Base-by-base conservation (phyloP, 345 rosid species). In the Camelina neglecta region DNA sequence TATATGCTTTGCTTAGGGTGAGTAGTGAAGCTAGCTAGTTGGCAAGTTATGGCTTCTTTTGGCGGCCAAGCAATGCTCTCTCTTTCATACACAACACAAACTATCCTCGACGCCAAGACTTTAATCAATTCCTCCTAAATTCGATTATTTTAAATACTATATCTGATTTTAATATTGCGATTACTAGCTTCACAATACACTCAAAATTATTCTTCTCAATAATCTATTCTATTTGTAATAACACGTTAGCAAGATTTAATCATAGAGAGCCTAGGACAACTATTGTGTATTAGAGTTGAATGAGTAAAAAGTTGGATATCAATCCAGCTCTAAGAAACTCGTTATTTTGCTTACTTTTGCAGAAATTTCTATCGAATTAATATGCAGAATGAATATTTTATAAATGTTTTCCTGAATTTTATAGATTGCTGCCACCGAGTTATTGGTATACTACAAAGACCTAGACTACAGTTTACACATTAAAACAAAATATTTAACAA, bases 11-110 rank as follows among this genome's bases (percentile, higher is more conserved):
- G 81, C 81, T 78, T 78, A 44, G 54, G 73, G n/a, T 60, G 78
- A 73, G 81, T 67, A 78, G 74, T 60, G 77, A 78, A 78, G 81
- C 77, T 72, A 78, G 73, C 81, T 78, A 72, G 81, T 78, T 78
- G 74, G 44, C 81, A 78, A 72, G 74, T 78, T 31, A 78, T 72
- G 69, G 64, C 65, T 78, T 78, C 69, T 72, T 72, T 78, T 78
- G 81, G 45, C 78, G 74, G 78, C 78, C 78, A 78, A 78, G 81
- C 77, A 72, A 66, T 73, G 60, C 68, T 77, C 48, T 57, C 65
- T 35, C 15, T 11, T 12, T 12, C 23, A 1, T n/a, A 16, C 53
- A 49, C 60, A 29, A 58, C 68, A 68, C 44, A 39, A 54, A 75
- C 79, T 44, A 76, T 69, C 80, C 75, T 69, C 59, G 13, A 75